Percentiles rank a stretch among this genome's conserved stretches.
phyloP scores from a whole-genome alignment of 805 yeast genomes.

The Kregervanrija pseudodelftensis region DNA sequence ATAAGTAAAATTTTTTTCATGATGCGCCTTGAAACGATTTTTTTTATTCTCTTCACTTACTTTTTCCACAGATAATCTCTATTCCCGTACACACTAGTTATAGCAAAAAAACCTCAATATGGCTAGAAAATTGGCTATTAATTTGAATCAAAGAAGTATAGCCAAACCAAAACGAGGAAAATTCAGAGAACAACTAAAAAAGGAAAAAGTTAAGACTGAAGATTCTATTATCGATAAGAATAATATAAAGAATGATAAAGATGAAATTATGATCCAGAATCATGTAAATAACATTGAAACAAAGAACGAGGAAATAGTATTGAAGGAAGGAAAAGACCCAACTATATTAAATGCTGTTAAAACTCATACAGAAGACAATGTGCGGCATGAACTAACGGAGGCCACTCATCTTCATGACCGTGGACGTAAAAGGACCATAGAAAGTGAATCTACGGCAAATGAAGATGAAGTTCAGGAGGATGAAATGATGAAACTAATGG shows the following conservation, averaged over 20 bases:
- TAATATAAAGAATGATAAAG: not conserved
- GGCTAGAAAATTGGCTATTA: constrained; percentile 12
- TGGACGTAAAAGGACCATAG: too few relatives aligned
- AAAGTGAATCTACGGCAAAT: not conserved
- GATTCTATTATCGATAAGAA: too few relatives aligned
- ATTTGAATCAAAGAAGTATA: constrained; percentile 2
- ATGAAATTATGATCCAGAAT: not conserved
- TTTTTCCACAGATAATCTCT: not conserved
- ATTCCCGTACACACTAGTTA: not conserved
- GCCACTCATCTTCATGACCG: constrained; percentile 1
- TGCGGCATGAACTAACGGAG: constrained; percentile 15
- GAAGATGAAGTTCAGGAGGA: constrained; percentile 16
- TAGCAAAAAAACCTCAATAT: not conserved
- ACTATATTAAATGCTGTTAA: not conserved
- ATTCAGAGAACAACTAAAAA: not conserved
- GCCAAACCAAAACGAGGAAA: constrained; percentile 1
- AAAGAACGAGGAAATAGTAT: not conserved
- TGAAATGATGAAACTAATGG: constrained; percentile 44
- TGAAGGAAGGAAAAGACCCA: constrained; percentile 1
- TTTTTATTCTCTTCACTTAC: not conserved
- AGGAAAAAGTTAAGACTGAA: not conserved
- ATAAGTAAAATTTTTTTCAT: not conserved
- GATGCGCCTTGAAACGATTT: constrained; percentile 2
- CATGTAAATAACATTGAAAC: not conserved
- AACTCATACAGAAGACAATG: constrained; percentile 6